Conservation (phyloP, 768 basidiomycete genomes). For the Psilocybe sp. region DNA sequence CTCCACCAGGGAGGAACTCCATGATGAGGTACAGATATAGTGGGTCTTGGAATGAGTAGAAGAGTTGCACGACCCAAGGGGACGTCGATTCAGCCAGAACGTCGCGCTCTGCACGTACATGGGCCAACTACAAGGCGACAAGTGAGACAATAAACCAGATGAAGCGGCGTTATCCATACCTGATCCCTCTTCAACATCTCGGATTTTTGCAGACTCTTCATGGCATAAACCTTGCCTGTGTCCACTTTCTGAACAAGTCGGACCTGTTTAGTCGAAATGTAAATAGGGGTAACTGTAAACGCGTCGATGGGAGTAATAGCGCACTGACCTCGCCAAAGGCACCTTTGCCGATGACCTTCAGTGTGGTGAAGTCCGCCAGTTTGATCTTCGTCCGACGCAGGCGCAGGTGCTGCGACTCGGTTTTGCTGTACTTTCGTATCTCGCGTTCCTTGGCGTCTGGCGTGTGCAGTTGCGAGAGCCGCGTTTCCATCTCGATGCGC, state of each 20-base stretch:
- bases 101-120: slow-evolving; percentile 96
- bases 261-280: slow-evolving; percentile 47
- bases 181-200: slow-evolving; percentile 99
- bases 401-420: slow-evolving; percentile 88
- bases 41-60: slow-evolving; percentile 97
- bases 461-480: slow-evolving; percentile 70
- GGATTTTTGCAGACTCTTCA: slow-evolving; percentile 97
- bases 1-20: slow-evolving; percentile 85
- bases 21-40: slow-evolving; percentile 97
- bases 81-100: slow-evolving; percentile 96
- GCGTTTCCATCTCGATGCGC: slow-evolving; percentile 87
- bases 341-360: slow-evolving; percentile 98
- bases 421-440: slow-evolving; percentile 80
- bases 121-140: slow-evolving; percentile 67
- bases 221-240: slow-evolving; percentile 97
- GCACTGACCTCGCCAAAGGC: slow-evolving; percentile 89
- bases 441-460: slow-evolving; percentile 87
- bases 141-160: slow-evolving; percentile 1
- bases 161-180: slow-evolving; percentile 43
- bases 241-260: slow-evolving; percentile 95
- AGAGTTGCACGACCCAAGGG: slow-evolving; percentile 95
- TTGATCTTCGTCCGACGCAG: slow-evolving; percentile 92
- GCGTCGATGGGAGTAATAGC: slow-evolving; percentile 1
- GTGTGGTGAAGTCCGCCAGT: slow-evolving; percentile 88
- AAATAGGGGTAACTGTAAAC: slow-evolving; percentile 9